Base-by-base conservation (phyloP, 768 basidiomycete species). In the Imleria badia region DNA sequence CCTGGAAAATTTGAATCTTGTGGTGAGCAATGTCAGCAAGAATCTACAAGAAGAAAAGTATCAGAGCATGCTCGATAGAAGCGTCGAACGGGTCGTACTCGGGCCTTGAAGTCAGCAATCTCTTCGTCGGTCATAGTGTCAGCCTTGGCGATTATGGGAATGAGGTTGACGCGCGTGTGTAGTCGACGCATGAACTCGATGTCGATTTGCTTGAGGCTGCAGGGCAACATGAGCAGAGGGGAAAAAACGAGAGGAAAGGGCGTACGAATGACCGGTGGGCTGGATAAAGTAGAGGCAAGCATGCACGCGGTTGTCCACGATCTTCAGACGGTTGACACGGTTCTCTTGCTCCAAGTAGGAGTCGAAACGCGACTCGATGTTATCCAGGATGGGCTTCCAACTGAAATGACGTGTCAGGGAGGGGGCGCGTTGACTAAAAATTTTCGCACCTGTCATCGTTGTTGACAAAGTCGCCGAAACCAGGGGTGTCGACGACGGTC, bases 241-340 rank as follows among this genome's bases (percentile, higher is more conserved):
- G 23, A 31, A 31, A 14, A 35, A 7, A 8, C 9, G 9, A 33
- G 3, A 22, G 15, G 8, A 33, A 13, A 45, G 1, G 14, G 56
- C 93, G 76, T 71, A 97, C 93, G 95, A 87, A 72, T 99, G 97
- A 56, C 97, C 96, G 2, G 96, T 98, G 34, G 97, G 94, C 68
- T 98, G 94, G 61, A 99, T 95, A 73, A 99, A 99, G 80, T 99
- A 99, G 53, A 99, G 80, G 73, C 97, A 98, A 15, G 97, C 97
- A 71, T 99, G 97, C 39, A 99, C 91, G 44, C 97, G 88, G 77
- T 98, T 98, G 78, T 99, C 97, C 45, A 89, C 84, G 56, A 97
- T 83, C 73, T 98, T 98, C 66, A 77, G 81, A 49, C 97, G 80
- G 78, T 98, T 98, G 62, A 98, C 95, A 59, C 96, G 89, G 77